A percentile compares a stretch with the other conserved stretches of the same genome.
phyloP scores from a whole-genome alignment of 345 rosid species.

The Cardiospermum halicacabum region DNA sequence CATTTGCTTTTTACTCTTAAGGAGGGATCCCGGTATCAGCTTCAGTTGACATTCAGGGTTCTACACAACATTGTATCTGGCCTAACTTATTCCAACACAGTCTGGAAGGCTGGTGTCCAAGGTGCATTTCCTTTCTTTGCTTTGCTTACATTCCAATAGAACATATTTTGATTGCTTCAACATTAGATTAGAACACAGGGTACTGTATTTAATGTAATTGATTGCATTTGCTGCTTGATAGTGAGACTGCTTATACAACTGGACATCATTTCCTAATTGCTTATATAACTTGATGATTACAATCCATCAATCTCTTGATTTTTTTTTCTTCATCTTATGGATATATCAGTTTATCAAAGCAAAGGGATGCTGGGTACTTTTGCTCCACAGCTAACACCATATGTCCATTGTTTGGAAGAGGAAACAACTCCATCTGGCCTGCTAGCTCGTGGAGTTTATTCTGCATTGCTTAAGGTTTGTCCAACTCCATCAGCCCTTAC shows the following conservation, averaged over 20 bases:
- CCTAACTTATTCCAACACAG: constrained; percentile 39
- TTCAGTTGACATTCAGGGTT: constrained; percentile 43
- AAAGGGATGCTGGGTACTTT: constrained; percentile 62
- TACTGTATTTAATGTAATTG: neutral
- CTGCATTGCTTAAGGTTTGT: constrained; percentile 44
- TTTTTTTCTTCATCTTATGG: neutral
- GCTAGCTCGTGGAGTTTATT: constrained; percentile 47
- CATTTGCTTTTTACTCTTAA: constrained; percentile 32
- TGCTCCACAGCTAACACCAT: constrained; percentile 50
- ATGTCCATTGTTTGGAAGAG: constrained; percentile 43
- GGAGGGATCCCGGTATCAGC: constrained; percentile 48
- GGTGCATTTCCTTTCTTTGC: constrained; percentile 24
- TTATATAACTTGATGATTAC: neutral
- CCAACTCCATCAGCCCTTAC: neutral
- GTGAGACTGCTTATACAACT: neutral
- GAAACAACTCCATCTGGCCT: constrained; percentile 53
- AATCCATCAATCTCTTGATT: neutral
- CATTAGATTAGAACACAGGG: constrained; percentile 9
- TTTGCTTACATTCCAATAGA: too few species aligned
- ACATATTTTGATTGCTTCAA: too few species aligned
- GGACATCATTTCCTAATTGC: neutral
- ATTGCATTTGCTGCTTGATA: constrained; percentile 6
- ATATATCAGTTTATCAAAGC: constrained; percentile 42
- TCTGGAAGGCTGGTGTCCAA: constrained; percentile 47
- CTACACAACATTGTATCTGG: constrained; percentile 56